These are phyloP conservation scores for Cryptococcus hybrid DNA, from an alignment of 1,284 basidiomycete genomes.

Conservation along the genomic window DNA sequence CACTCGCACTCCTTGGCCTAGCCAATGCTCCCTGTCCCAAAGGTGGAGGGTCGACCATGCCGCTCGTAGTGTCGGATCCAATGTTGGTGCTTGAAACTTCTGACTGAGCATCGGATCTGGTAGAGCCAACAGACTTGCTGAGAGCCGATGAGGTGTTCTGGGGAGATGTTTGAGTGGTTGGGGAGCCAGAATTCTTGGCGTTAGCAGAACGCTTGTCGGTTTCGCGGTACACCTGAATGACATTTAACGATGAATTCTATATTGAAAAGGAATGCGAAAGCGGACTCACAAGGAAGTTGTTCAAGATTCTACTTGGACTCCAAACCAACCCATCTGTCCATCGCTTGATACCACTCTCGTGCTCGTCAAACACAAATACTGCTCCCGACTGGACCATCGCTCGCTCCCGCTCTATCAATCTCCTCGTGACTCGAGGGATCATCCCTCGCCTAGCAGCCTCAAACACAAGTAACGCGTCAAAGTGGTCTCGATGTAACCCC, in stretches of 20 bases:
- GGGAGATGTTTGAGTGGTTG: too few relatives aligned
- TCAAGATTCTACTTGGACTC: constrained; percentile 65
- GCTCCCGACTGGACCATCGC: constrained; percentile 91
- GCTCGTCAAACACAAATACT: constrained; percentile 97
- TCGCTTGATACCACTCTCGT: constrained; percentile 94
- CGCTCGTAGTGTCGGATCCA: background rate
- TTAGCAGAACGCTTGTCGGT: constrained; percentile 64
- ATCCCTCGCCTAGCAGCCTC: constrained; percentile 87
- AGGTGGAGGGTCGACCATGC: constrained; percentile 8
- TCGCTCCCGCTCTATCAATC: constrained; percentile 87
- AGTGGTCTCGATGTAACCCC: constrained; percentile 91
- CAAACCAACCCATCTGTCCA: constrained; percentile 98
- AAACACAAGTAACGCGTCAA: constrained; percentile 92
- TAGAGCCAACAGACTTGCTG: background rate
- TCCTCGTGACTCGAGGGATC: constrained; percentile 89
- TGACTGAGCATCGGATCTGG: too few relatives aligned
- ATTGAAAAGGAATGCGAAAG: background rate
- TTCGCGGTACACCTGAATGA: constrained; percentile 71
- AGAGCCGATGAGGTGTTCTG: background rate
- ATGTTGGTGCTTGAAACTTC: too few relatives aligned
- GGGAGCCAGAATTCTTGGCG: background rate
- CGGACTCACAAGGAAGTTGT: constrained; percentile 75
- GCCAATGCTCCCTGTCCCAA: constrained; percentile 32
- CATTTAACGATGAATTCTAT: too few relatives aligned
- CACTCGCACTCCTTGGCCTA: constrained; percentile 30